A percentile compares a stretch with the other conserved stretches of the same genome.
Evolutionary conservation across 2,329 filamentous ascomycete genomes (phyloP).

Genomic region (Onygena corvina): DNA sequence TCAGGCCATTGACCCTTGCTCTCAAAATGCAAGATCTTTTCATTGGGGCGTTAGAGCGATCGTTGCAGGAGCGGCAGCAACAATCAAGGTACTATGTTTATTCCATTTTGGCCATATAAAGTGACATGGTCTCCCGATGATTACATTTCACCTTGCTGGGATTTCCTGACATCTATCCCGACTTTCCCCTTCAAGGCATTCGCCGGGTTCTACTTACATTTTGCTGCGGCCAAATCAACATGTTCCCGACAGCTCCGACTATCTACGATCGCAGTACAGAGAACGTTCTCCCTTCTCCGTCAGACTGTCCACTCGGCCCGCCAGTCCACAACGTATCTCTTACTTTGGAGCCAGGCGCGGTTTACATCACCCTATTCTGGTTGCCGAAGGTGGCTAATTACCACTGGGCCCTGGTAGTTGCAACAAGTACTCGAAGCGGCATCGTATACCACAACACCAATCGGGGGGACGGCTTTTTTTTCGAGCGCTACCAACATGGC

Average conservation of each 20-base stretch:
- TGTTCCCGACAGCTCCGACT: neutral
- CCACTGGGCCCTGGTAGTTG: conserved; percentile 10
- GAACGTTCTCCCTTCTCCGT: conserved; percentile 9
- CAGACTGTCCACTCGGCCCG: neutral
- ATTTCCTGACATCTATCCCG: too few relatives aligned
- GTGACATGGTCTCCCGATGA: too few relatives aligned
- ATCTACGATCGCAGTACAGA: neutral
- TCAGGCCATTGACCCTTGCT: too few relatives aligned
- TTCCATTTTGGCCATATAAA: too few relatives aligned
- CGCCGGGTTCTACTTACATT: too few relatives aligned
- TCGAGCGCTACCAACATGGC: neutral
- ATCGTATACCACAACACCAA: conserved; percentile 13
- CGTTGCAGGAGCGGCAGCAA: too few relatives aligned
- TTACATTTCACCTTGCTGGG: too few relatives aligned
- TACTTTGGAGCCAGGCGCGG: conserved; percentile 6
- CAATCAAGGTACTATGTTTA: too few relatives aligned
- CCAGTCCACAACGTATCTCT: conserved; percentile 12
- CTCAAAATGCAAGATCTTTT: too few relatives aligned
- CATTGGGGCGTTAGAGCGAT: too few relatives aligned
- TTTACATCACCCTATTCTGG: conserved; percentile 8
- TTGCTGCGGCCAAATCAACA: too few relatives aligned
- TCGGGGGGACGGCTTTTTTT: neutral
- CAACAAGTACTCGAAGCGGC: conserved; percentile 9
- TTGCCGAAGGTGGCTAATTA: neutral
- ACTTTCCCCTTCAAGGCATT: too few relatives aligned